A percentile compares a stretch with the other conserved stretches of the same genome.
Conservation (phyloP, 305 asterid species). For the Fraxinus ornus region DNA sequence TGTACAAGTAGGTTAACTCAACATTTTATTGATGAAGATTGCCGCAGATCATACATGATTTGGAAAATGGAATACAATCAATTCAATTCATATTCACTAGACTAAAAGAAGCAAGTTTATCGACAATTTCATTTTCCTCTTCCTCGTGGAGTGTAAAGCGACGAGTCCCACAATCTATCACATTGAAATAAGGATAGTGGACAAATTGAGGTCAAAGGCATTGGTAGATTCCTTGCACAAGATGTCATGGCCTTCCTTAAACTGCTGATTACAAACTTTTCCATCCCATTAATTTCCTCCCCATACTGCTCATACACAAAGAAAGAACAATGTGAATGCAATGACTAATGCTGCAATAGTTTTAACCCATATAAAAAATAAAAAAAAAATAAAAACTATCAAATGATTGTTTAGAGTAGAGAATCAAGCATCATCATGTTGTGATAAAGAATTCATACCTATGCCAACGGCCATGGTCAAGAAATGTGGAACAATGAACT, state of each 20-base stretch:
- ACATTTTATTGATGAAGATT: too few relatives aligned
- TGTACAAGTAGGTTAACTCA: too few relatives aligned
- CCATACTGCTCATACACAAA: constrained; percentile 81
- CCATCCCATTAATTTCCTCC: constrained; percentile 57
- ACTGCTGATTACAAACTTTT: constrained; percentile 29
- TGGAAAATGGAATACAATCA: too few relatives aligned
- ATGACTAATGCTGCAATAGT: constrained; percentile 61
- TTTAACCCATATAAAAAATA: constrained; percentile 3
- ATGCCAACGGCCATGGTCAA: constrained; percentile 49
- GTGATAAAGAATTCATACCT: constrained; percentile 45
- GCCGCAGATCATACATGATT: too few relatives aligned
- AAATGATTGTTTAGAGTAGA: not conserved
- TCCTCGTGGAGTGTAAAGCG: too few relatives aligned
- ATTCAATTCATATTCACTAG: too few relatives aligned
- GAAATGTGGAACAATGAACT: constrained; percentile 55
- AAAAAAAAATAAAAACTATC: not conserved
- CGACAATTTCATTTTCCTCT: too few relatives aligned
- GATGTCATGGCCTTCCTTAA: constrained; percentile 25
- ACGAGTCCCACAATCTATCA: too few relatives aligned
- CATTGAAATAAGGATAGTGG: too few relatives aligned
- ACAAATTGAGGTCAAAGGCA: constrained; percentile 22
- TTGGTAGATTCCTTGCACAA: constrained; percentile 39
- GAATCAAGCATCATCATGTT: not conserved
- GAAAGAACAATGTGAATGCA: constrained; percentile 52
- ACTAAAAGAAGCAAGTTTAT: too few relatives aligned